Base-by-base conservation (phyloP, 2,329 filamentous ascomycete genomes). In the Aspergillus caelatus region DNA sequence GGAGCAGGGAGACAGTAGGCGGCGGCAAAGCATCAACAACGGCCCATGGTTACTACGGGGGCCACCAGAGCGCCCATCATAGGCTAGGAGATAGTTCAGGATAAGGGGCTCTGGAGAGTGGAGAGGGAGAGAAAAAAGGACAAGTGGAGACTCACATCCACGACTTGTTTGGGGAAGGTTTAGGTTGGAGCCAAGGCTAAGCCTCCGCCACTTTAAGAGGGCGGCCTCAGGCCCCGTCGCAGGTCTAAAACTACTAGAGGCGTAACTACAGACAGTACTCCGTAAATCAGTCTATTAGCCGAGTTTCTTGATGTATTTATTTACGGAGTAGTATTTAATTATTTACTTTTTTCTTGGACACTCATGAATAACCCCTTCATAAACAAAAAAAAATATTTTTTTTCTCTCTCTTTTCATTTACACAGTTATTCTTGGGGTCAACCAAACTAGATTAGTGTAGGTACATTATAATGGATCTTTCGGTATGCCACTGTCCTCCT, bases 171-270 rank as follows among this genome's bases (percentile, higher is more conserved):
- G 32, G 32, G 32, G 46, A 50, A 50, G 46, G 46, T 50, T 50
- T 66, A 60, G 45, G 61, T 61, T 61, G 54, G 60, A 61, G 62
- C 65, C 63, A 68, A 61, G 60, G 61, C 67, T 67, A 57, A 68
- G 67, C 63, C 67, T 67, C 65, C 66, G 65, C 65, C 66, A 68
- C 62, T 60, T 58, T 32, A 16, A 58, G 56, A 46, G 39, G 34
- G 19, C 36, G 36, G 43, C 55, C 56, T 58, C 45, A 58, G 56
- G 46, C 46, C 46, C 46, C 32, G 14, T 23, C 14, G 26, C 14
- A 50, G 16, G 23, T 28, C 45, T 48, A 48, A 48, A 26, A 26
- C 45, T 28, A 48, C 45, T 48, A 48, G 23, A 12, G n/a, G n/a
- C 10, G 41, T 21, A 46, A 36, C 34, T n/a, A 43, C 2, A 26